A percentile compares a stretch with the other conserved stretches of the same genome.
Conservation (phyloP, 805 yeast species). For the Metschnikowia similis region DNA sequence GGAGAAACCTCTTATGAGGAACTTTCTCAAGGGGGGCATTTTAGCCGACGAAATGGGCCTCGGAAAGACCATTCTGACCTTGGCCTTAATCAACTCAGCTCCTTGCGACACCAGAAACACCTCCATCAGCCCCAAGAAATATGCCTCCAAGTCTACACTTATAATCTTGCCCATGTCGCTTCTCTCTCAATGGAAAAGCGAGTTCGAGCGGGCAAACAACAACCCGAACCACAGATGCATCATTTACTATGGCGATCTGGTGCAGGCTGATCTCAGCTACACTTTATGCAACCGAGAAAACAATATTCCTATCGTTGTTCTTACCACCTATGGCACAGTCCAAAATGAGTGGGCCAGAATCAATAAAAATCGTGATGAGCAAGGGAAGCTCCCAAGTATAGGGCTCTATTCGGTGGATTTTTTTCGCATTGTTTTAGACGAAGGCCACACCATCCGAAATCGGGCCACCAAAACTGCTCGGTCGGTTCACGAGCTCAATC, state of each 20-base stretch:
- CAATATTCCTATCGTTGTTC: slow-evolving; percentile 60
- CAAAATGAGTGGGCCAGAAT: slow-evolving; percentile 65
- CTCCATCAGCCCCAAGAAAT: slow-evolving; percentile 25
- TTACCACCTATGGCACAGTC: slow-evolving; percentile 87
- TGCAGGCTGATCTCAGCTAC: slow-evolving; percentile 45
- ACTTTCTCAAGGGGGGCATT: slow-evolving; percentile 73
- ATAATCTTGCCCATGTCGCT: slow-evolving; percentile 88
- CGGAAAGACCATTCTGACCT: slow-evolving; percentile 85
- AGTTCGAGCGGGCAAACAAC: slow-evolving; percentile 57
- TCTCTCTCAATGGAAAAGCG: slow-evolving; percentile 86
- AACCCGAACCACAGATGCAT: slow-evolving; percentile 43
- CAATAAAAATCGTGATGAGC: slow-evolving; percentile 24
- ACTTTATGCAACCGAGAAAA: slow-evolving; percentile 36
- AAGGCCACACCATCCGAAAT: slow-evolving; percentile 86
- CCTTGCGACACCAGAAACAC: slow-evolving; percentile 43
- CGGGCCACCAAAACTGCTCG: slow-evolving; percentile 73
- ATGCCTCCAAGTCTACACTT: slow-evolving; percentile 70
- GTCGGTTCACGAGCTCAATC: slow-evolving; percentile 63
- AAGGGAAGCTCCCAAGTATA: slow-evolving; percentile 26
- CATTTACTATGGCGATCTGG: slow-evolving; percentile 72
- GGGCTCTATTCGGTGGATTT: slow-evolving; percentile 73
- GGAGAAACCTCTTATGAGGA: slow-evolving; percentile 59
- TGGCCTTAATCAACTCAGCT: slow-evolving; percentile 65
- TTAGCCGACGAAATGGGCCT: slow-evolving; percentile 96
- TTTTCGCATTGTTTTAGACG: slow-evolving; percentile 77